phyloP scores from a whole-genome alignment of 2,329 filamentous ascomycete species.

The Trichoderma koningiopsis region DNA sequence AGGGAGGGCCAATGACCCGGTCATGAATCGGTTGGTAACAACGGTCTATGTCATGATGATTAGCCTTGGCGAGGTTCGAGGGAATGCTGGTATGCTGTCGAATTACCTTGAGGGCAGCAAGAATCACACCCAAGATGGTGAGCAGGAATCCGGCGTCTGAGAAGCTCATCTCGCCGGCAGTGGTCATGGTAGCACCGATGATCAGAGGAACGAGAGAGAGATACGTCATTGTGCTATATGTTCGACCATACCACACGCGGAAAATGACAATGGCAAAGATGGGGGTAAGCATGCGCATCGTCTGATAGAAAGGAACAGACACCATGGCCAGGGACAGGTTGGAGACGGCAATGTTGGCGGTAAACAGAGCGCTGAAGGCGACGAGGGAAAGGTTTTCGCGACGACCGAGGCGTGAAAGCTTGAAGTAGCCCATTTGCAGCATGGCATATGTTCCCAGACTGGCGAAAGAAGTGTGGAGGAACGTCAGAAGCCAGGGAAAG shows the following conservation, averaged over 20 bases:
- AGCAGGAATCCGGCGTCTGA: constrained; percentile 59
- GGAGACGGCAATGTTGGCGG: constrained; percentile 65
- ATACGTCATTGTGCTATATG: constrained; percentile 59
- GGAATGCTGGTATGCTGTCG: neutral
- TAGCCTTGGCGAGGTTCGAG: neutral
- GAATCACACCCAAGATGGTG: constrained; percentile 56
- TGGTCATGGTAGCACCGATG: constrained; percentile 60
- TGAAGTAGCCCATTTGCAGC: constrained; percentile 54
- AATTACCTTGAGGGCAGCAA: constrained; percentile 56
- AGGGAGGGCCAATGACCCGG: constrained; percentile 58
- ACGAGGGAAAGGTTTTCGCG: constrained; percentile 59
- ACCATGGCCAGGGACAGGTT: constrained; percentile 64
- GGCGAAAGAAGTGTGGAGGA: constrained; percentile 59
- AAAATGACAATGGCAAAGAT: constrained; percentile 65
- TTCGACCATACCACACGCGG: constrained; percentile 56
- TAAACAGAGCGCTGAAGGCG: constrained; percentile 63
- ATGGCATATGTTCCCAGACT: constrained; percentile 58
- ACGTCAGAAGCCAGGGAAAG: constrained; percentile 63
- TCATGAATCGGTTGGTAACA: constrained; percentile 66
- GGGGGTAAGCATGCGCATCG: constrained; percentile 62
- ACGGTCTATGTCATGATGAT: constrained; percentile 48
- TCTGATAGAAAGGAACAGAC: constrained; percentile 67
- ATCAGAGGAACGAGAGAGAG: constrained; percentile 63
- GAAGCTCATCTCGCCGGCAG: constrained; percentile 64
- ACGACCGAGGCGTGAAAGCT: constrained; percentile 53